These are phyloP conservation scores for Irpex sp. DNA, from an alignment of 1,284 basidiomycete species.

Conservation along the genomic window DNA sequence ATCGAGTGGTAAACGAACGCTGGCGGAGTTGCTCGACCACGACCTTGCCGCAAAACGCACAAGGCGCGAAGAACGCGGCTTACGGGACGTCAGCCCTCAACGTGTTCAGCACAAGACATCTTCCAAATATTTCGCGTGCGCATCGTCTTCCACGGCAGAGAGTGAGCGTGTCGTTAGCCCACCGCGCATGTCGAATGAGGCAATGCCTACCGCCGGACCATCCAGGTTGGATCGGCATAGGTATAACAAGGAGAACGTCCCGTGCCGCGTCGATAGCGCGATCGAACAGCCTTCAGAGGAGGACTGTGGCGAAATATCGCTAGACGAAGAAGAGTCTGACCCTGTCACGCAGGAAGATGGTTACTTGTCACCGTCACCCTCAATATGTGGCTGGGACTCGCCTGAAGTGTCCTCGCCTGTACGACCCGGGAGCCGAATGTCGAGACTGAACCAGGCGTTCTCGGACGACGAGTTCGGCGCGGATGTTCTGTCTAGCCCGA, in stretches of 20 bases:
- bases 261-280: conserved; percentile 14
- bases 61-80: conserved; percentile 27
- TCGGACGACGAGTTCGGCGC: conserved; percentile 44
- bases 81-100: conserved; percentile 10
- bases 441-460: conserved; percentile 7
- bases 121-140: conserved; percentile 25
- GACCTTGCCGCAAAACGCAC: conserved; percentile 54
- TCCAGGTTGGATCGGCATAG: conserved; percentile 31
- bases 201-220: conserved; percentile 31
- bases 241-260: conserved; percentile 44
- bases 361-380: conserved; percentile 65
- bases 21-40: conserved; percentile 64
- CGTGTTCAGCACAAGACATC: conserved; percentile 16
- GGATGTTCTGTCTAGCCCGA: conserved; percentile 62
- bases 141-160: conserved; percentile 17
- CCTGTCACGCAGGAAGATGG: conserved; percentile 71
- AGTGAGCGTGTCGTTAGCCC: not conserved
- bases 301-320: conserved; percentile 18
- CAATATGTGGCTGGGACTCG: conserved; percentile 44
- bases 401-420: conserved; percentile 65
- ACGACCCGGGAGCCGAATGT: conserved; percentile 21
- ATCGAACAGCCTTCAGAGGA: conserved; percentile 13
- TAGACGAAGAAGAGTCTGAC: conserved; percentile 31
- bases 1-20: conserved; percentile 69
- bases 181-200: conserved; percentile 8